Evolutionary conservation across 2,329 filamentous ascomycete genomes (phyloP).

Genomic region (Sphaerulina musiva): DNA sequence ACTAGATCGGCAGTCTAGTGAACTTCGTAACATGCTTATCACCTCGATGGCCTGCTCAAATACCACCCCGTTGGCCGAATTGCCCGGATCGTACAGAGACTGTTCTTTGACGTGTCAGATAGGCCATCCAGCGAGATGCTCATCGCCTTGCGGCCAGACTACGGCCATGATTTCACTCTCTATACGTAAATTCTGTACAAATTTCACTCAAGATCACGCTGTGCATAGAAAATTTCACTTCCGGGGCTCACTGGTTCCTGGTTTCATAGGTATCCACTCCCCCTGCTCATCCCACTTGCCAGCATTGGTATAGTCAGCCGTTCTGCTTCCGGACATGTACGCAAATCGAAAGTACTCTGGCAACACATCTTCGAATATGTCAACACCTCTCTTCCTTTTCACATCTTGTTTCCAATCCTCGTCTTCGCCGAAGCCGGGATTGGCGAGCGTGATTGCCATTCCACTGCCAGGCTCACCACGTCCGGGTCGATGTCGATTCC

Average conservation of each 20-base stretch:
- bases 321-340: constrained; percentile 59
- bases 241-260: constrained; percentile 45
- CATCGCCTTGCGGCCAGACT: not conserved
- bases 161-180: not conserved
- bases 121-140: no score
- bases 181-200: not conserved
- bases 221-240: not conserved
- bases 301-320: constrained; percentile 68
- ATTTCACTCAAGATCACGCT: not conserved
- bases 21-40: no score
- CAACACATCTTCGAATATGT: constrained; percentile 35
- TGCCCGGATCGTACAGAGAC: no score
- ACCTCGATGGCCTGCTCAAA: no score
- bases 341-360: constrained; percentile 74
- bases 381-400: constrained; percentile 2
- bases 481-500: constrained; percentile 27
- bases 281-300: constrained; percentile 61
- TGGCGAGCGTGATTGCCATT: not conserved
- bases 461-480: constrained; percentile 1
- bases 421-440: not conserved
- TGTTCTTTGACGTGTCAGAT: no score
- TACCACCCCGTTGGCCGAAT: no score
- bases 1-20: no score
- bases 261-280: constrained; percentile 59
- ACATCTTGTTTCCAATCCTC: not conserved